Conservation (phyloP, 345 rosid genomes). For the Dipteronia sinensis region DNA sequence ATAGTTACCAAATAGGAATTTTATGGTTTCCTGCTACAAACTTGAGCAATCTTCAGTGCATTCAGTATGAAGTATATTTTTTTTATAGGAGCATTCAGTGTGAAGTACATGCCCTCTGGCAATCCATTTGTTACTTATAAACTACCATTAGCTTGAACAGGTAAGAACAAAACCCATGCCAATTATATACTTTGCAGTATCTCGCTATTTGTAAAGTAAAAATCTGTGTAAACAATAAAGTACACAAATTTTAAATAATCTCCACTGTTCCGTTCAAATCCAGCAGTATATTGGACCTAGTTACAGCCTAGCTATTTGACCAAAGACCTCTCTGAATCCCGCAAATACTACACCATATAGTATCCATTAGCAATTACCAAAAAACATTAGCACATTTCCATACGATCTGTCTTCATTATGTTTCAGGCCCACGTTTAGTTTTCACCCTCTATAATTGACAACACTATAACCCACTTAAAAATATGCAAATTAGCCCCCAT, state of each 20-base stretch:
- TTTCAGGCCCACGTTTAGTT: background rate
- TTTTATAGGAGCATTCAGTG: too few relatives aligned
- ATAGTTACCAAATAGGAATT: too few relatives aligned
- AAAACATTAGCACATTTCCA: background rate
- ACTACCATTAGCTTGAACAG: too few relatives aligned
- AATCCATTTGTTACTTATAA: too few relatives aligned
- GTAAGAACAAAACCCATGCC: too few relatives aligned
- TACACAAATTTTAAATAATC: background rate
- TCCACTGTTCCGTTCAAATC: background rate
- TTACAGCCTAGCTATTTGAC: background rate
- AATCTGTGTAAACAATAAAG: too few relatives aligned
- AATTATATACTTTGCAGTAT: too few relatives aligned
- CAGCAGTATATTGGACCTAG: background rate
- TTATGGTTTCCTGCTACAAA: too few relatives aligned
- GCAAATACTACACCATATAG: background rate
- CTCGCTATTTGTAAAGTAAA: too few relatives aligned
- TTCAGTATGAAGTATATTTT: too few relatives aligned
- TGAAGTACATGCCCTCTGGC: too few relatives aligned
- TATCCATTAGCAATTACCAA: background rate
- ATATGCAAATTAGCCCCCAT: background rate
- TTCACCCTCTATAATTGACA: background rate
- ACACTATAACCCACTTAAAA: background rate
- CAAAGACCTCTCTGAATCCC: background rate
- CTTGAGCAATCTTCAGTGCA: too few relatives aligned
- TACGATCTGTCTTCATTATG: background rate